Evolutionary conservation across 495 filamentous ascomycete genomes (phyloP).

Genomic region (Penicillium roqueforti): DNA sequence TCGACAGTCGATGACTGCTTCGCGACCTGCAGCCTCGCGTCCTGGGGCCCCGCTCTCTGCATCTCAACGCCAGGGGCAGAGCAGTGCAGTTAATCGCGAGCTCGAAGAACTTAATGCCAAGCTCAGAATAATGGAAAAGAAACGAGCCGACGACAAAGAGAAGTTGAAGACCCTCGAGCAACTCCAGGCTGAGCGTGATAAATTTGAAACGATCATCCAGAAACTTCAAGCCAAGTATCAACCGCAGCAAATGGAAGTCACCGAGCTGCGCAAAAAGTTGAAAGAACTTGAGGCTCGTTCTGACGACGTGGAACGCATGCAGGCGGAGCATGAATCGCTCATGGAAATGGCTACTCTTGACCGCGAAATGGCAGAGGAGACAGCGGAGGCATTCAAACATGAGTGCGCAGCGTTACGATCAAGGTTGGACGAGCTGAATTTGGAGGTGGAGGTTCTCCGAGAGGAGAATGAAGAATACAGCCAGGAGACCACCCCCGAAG

Average conservation of each 20-base stretch:
- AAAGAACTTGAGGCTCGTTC: conserved; percentile 68
- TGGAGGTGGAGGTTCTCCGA: conserved; percentile 81
- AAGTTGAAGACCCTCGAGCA: conserved; percentile 75
- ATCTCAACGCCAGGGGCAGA: conserved; percentile 30
- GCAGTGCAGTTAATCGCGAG: conserved; percentile 54
- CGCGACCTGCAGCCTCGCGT: conserved; percentile 22
- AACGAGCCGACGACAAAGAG: conserved; percentile 80
- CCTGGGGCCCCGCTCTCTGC: conserved; percentile 23
- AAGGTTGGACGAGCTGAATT: conserved; percentile 75
- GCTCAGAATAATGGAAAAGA: conserved; percentile 73
- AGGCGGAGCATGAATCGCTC: conserved; percentile 76
- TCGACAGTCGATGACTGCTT: conserved; percentile 28
- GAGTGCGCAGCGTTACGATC: conserved; percentile 75
- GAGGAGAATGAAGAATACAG: conserved; percentile 83
- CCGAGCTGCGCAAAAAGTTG: conserved; percentile 67
- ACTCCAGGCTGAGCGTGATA: conserved; percentile 73
- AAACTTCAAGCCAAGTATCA: conserved; percentile 89
- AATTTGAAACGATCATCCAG: conserved; percentile 83
- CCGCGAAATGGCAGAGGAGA: conserved; percentile 95
- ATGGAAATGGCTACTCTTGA: conserved; percentile 88
- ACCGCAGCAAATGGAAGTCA: conserved; percentile 76
- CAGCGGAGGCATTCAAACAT: conserved; percentile 69
- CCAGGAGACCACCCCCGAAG: conserved; percentile 82
- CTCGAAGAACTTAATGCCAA: conserved; percentile 77
- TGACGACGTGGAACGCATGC: conserved; percentile 64